Percentiles rank a stretch among this genome's conserved stretches.
Conservation (phyloP, 2,329 filamentous ascomycete species). For the Zasmidium cellare region DNA sequence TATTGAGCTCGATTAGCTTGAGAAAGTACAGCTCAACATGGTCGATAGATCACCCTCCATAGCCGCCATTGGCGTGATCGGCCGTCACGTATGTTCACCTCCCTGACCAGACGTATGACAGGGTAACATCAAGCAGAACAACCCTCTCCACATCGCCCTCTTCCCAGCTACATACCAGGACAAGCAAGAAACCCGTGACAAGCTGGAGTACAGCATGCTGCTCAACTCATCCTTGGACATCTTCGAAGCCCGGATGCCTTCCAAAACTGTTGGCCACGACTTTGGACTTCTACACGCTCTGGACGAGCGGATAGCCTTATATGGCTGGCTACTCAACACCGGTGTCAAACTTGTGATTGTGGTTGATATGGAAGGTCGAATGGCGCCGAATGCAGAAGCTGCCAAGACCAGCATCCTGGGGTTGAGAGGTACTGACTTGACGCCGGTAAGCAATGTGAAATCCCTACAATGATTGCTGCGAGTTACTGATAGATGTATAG, state of each 20-base stretch:
- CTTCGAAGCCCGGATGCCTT: constrained; percentile 80
- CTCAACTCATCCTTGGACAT: constrained; percentile 90
- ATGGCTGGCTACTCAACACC: constrained; percentile 96
- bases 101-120: not conserved
- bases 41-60: constrained; percentile 66
- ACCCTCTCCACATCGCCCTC: constrained; percentile 88
- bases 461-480: not conserved
- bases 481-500: constrained; percentile 39
- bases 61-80: constrained; percentile 90
- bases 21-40: constrained; percentile 39
- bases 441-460: constrained; percentile 62
- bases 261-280: constrained; percentile 75
- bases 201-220: constrained; percentile 89
- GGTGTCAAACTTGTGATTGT: constrained; percentile 87
- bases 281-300: constrained; percentile 89
- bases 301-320: constrained; percentile 88
- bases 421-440: constrained; percentile 81
- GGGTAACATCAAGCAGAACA: constrained; percentile 64
- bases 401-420: constrained; percentile 56
- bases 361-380: constrained; percentile 82
- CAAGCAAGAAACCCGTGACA: constrained; percentile 54
- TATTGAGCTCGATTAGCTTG: too few relatives aligned
- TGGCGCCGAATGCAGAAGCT: constrained; percentile 39
- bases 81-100: constrained; percentile 70
- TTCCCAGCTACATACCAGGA: constrained; percentile 64